phyloP scores from a whole-genome alignment of 345 rosid species.

The Citropsis articulata region DNA sequence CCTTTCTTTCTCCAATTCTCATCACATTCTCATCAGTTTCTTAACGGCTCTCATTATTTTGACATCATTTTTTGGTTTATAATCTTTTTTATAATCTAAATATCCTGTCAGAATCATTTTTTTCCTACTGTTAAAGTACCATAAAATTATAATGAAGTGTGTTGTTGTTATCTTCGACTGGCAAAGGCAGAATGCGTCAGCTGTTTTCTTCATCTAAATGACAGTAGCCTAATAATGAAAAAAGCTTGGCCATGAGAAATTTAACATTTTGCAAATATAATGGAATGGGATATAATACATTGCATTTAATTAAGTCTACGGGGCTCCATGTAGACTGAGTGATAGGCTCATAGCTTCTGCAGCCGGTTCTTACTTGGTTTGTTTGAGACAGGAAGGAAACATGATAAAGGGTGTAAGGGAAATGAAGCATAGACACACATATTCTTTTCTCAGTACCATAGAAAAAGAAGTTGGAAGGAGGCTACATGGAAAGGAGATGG shows the following conservation, averaged over 20 bases:
- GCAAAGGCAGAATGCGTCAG: background rate
- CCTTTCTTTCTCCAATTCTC: background rate
- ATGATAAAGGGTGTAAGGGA: conserved; percentile 54
- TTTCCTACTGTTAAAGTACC: background rate
- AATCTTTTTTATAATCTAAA: background rate
- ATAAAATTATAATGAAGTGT: background rate
- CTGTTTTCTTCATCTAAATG: background rate
- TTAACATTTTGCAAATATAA: background rate
- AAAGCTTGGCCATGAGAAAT: background rate
- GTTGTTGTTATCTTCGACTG: background rate
- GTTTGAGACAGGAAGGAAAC: conserved; percentile 49
- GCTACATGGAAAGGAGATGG: conserved; percentile 59
- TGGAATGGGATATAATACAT: background rate
- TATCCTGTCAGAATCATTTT: background rate
- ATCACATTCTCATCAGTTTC: too few species aligned
- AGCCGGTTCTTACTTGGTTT: background rate
- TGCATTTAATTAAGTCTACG: background rate
- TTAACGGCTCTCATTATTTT: background rate
- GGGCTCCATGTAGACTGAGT: background rate
- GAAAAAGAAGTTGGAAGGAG: conserved; percentile 58
- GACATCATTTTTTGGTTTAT: background rate
- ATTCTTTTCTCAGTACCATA: conserved; percentile 46
- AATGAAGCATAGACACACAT: conserved; percentile 49
- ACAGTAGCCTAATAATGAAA: background rate
- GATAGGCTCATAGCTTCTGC: background rate